Percentiles rank a stretch among this genome's conserved stretches.
Conservation (phyloP, 1,284 basidiomycete genomes). For the Ganoderma boninense region DNA sequence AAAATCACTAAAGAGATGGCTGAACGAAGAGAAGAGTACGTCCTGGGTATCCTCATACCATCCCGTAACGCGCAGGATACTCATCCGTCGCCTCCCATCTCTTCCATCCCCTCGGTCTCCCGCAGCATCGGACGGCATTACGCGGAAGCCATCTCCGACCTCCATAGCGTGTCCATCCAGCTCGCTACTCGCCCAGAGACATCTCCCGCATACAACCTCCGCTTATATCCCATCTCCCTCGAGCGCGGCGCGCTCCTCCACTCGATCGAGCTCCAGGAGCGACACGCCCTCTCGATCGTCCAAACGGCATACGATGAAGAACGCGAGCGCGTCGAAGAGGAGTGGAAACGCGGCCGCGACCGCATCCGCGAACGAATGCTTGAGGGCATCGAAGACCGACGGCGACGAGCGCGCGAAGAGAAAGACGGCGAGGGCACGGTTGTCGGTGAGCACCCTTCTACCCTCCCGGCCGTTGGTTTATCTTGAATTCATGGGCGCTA, state of each 20-base stretch:
- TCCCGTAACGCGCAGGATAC: neutral
- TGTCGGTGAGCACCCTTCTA: conserved; percentile 54
- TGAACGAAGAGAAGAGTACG: conserved; percentile 79
- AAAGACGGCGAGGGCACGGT: conserved; percentile 81
- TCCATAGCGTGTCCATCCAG: conserved; percentile 64
- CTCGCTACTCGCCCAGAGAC: conserved; percentile 73
- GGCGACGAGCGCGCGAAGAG: conserved; percentile 79
- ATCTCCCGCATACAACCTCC: conserved; percentile 68
- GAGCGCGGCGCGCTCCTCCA: conserved; percentile 78
- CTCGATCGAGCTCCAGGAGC: conserved; percentile 70
- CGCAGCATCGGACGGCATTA: conserved; percentile 57
- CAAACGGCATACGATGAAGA: conserved; percentile 81
- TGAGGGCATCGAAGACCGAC: conserved; percentile 84
- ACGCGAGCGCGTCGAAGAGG: conserved; percentile 76
- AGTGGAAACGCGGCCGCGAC: conserved; percentile 76
- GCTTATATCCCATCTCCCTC: conserved; percentile 73
- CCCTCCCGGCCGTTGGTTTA: conserved; percentile 4
- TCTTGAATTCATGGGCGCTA: conserved; percentile 12
- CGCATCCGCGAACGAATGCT: conserved; percentile 75
- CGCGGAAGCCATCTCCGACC: conserved; percentile 59
- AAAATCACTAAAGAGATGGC: conserved; percentile 74
- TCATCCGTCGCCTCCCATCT: neutral
- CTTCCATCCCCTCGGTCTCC: neutral
- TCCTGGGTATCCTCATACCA: conserved; percentile 21
- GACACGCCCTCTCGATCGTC: conserved; percentile 65